These are phyloP conservation scores for Pseudognaphalium luteoalbum DNA, from an alignment of 129 eudicot genomes.

Conservation along the genomic window DNA sequence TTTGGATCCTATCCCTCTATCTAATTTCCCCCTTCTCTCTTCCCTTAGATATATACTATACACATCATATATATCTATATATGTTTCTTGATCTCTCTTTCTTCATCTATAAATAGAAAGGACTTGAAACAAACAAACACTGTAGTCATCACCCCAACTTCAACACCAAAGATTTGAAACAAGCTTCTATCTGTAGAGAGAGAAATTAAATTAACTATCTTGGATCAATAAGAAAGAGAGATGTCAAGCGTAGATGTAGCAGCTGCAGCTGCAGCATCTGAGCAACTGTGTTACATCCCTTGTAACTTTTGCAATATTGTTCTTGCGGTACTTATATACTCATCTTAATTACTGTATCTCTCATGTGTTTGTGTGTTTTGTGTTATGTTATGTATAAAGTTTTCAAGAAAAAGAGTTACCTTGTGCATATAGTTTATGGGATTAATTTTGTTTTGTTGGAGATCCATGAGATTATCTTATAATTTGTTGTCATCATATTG, in stretches of 20 bases:
- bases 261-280: constrained; percentile 46
- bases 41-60: constrained; percentile 29
- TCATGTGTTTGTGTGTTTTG: constrained; percentile 7
- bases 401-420: not conserved
- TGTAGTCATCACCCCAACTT: constrained; percentile 39
- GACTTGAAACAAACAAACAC: constrained; percentile 28
- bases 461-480: constrained; percentile 7
- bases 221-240: constrained; percentile 19
- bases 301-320: constrained; percentile 97
- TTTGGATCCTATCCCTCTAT: constrained; percentile 51
- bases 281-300: constrained; percentile 94
- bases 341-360: not conserved
- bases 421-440: not conserved
- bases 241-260: constrained; percentile 64
- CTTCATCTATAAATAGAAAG: constrained; percentile 36
- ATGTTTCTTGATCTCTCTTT: constrained; percentile 30
- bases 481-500: constrained; percentile 22
- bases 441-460: not conserved
- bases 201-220: constrained; percentile 16
- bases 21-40: constrained; percentile 30
- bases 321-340: constrained; percentile 70
- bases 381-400: not conserved
- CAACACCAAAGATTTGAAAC: constrained; percentile 28
- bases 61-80: constrained; percentile 29
- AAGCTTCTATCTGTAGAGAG: constrained; percentile 20